Conservation (phyloP, 78 protist genomes). For the Tieghemostelium lacteum region DNA sequence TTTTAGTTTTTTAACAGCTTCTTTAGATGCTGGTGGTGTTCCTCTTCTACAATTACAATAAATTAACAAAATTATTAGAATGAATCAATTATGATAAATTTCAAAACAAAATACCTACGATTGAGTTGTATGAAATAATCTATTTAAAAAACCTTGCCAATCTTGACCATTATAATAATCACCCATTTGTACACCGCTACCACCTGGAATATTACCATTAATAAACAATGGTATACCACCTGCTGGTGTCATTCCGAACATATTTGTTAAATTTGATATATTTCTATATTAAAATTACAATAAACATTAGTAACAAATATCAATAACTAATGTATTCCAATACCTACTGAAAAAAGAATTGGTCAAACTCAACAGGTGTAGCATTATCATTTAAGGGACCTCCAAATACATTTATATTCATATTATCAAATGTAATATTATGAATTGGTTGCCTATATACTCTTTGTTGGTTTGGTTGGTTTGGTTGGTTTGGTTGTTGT, state of each 20-base stretch:
- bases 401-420: too few species aligned
- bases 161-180: constrained; percentile 54
- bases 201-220: neutral
- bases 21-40: constrained; percentile 78
- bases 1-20: constrained; percentile 61
- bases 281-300: neutral
- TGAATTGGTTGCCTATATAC: too few species aligned
- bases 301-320: too few species aligned
- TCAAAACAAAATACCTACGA: neutral
- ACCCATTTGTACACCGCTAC: constrained; percentile 29
- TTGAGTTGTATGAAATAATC: constrained; percentile 32
- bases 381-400: too few species aligned
- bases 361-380: constrained; percentile 13
- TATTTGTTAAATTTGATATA: neutral
- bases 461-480: neutral
- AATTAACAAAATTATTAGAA: neutral
- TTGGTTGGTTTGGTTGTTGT: neutral
- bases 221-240: neutral
- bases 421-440: too few species aligned
- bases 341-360: constrained; percentile 1
- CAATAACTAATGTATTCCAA: too few species aligned
- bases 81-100: neutral
- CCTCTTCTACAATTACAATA: constrained; percentile 18
- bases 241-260: neutral
- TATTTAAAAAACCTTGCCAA: constrained; percentile 59